phyloP scores from a whole-genome alignment of 2,329 filamentous ascomycete species.

The Aureobasidium sp. region DNA sequence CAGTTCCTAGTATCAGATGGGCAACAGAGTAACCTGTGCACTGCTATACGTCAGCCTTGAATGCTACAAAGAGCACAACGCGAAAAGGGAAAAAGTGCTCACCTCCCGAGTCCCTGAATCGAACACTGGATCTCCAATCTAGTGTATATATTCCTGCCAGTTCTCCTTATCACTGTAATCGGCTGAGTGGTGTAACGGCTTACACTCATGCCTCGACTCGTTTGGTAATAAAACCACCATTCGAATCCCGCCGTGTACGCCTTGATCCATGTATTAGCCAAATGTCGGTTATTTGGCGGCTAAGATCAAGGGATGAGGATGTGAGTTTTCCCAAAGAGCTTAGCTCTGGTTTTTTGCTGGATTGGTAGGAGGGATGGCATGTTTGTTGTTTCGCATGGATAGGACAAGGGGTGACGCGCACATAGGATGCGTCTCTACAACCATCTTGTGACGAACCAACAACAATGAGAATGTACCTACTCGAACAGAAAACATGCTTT shows the following conservation, averaged over 20 bases:
- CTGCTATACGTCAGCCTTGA: not conserved
- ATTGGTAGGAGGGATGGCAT: not conserved
- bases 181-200: not conserved
- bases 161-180: not conserved
- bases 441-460: no score
- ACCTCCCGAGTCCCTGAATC: not conserved
- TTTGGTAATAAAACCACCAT: not conserved
- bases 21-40: not conserved
- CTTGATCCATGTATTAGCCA: not conserved
- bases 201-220: not conserved
- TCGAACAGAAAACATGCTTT: not conserved
- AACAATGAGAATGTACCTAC: not conserved
- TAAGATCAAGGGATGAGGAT: not conserved
- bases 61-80: not conserved
- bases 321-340: not conserved
- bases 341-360: not conserved
- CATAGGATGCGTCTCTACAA: no score
- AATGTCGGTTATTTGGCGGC: not conserved
- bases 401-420: no score
- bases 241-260: not conserved
- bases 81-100: not conserved
- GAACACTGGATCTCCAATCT: not conserved
- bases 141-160: not conserved
- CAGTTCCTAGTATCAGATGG: no score
- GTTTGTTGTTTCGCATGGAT: no score